Conservation (phyloP, 176 grass and related monocot species). For the Juncus effusus region DNA sequence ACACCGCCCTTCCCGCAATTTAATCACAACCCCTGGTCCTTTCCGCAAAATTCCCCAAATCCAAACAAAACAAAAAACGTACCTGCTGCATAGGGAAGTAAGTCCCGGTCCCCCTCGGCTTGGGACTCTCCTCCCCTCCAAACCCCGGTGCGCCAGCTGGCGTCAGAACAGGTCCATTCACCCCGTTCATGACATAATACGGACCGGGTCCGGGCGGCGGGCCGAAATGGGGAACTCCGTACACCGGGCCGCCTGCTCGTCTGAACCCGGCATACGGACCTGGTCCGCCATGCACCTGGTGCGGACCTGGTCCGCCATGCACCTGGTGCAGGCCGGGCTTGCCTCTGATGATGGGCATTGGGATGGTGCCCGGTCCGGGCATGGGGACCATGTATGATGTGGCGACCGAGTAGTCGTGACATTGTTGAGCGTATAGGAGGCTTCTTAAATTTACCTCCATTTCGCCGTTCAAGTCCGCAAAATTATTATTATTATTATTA, state of each 20-base stretch:
- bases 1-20: too few relatives aligned
- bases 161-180: slow-evolving; percentile 23
- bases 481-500: slow-evolving; percentile 8
- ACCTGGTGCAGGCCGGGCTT: too few relatives aligned
- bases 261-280: too few relatives aligned
- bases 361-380: slow-evolving; percentile 7
- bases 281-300: too few relatives aligned
- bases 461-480: slow-evolving; percentile 61
- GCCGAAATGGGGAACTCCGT: too few relatives aligned
- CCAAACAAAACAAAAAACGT: slow-evolving; percentile 34
- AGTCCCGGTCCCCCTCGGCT: slow-evolving; percentile 72
- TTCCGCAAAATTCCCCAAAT: background rate
- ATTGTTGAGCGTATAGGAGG: slow-evolving; percentile 41
- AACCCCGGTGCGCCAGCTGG: slow-evolving; percentile 20
- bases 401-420: background rate
- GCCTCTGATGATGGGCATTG: background rate
- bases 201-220: slow-evolving; percentile 7
- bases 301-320: too few relatives aligned
- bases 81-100: slow-evolving; percentile 74
- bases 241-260: too few relatives aligned
- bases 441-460: slow-evolving; percentile 33
- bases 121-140: slow-evolving; percentile 47
- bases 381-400: slow-evolving; percentile 3
- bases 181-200: slow-evolving; percentile 43
- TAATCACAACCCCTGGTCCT: too few relatives aligned